phyloP scores from a whole-genome alignment of 2,329 filamentous ascomycete species.

The Fusarium dlaminii region DNA sequence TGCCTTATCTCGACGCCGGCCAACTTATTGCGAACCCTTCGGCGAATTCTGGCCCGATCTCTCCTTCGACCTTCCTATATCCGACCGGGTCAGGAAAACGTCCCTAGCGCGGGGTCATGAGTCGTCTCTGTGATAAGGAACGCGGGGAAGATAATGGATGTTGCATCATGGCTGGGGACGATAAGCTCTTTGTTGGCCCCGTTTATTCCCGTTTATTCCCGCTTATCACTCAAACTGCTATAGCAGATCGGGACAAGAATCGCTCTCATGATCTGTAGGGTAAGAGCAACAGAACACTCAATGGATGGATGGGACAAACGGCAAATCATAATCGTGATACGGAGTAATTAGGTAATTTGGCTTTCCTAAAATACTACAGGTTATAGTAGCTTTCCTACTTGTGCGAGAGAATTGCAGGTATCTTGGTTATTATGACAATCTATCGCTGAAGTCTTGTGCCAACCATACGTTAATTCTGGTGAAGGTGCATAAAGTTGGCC shows the following conservation, averaged over 20 bases:
- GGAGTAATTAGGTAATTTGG: no score
- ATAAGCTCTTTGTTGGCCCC: neutral
- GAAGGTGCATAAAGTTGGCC: accelerated
- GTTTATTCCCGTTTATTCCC: neutral
- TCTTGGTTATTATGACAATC: accelerated
- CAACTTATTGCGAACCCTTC: neutral
- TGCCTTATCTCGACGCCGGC: neutral
- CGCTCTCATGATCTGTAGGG: neutral
- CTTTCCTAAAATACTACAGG: accelerated
- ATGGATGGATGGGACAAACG: neutral
- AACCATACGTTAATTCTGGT: accelerated
- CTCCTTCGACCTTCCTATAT: neutral
- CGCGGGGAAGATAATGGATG: neutral
- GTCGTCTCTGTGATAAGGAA: neutral
- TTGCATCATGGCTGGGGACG: neutral
- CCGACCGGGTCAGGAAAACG: neutral
- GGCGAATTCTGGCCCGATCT: neutral
- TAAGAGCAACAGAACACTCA: neutral
- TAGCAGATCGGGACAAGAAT: neutral
- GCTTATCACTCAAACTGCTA: neutral
- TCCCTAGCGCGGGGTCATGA: neutral
- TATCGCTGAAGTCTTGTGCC: accelerated
- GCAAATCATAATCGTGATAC: neutral
- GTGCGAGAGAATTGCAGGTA: accelerated
- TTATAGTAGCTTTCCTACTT: accelerated